Percentiles rank a stretch among this genome's conserved stretches.
Conservation (phyloP, 495 filamentous ascomycete genomes). For the Apodospora peruviana region DNA sequence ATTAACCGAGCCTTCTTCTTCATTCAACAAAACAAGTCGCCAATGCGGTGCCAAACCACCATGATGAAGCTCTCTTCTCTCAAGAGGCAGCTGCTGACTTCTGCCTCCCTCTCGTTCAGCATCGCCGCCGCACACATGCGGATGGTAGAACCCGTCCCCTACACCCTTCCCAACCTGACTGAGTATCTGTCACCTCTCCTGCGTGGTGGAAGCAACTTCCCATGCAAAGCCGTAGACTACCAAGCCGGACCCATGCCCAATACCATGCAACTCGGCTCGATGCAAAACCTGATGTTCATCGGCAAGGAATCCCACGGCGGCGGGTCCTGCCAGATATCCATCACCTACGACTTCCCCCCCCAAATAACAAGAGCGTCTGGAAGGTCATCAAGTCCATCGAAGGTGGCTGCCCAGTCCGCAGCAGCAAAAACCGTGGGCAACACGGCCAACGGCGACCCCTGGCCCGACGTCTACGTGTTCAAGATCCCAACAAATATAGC, state of each 20-base stretch:
- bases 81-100: too few relatives aligned
- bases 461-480: slow-evolving; percentile 42
- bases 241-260: neutral
- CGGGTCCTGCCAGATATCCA: slow-evolving; percentile 76
- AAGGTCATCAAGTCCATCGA: slow-evolving; percentile 76
- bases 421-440: slow-evolving; percentile 36
- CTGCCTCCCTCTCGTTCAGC: too few relatives aligned
- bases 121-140: neutral
- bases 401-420: slow-evolving; percentile 62
- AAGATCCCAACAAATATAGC: slow-evolving; percentile 50
- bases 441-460: slow-evolving; percentile 16
- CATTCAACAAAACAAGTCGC: too few relatives aligned
- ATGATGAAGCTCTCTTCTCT: too few relatives aligned
- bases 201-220: neutral
- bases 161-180: neutral
- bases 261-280: slow-evolving; percentile 31
- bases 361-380: slow-evolving; percentile 51
- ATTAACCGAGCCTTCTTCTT: too few relatives aligned
- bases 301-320: slow-evolving; percentile 70
- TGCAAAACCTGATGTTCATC: slow-evolving; percentile 46
- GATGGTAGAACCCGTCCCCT: neutral
- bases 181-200: neutral
- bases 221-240: neutral
- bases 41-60: too few relatives aligned
- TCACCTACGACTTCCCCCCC: slow-evolving; percentile 65